Base-by-base conservation (phyloP, 805 yeast species). In the Ogataea pini region DNA sequence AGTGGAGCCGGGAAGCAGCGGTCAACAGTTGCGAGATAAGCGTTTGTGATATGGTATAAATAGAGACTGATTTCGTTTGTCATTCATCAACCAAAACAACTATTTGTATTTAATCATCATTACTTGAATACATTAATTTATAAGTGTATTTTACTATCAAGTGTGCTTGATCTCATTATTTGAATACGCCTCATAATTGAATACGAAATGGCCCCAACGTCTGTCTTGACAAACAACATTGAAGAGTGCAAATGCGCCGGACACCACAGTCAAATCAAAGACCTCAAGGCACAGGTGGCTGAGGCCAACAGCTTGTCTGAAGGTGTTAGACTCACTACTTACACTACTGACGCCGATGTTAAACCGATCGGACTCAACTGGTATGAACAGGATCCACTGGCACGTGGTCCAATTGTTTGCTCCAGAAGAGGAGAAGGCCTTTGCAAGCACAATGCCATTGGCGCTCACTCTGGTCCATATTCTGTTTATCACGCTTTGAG, bases 401-500 rank as follows among this genome's bases (percentile, higher is more conserved):
- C 56, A 5, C 73, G 87, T 59, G 85, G 85, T 12, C 85, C 87
- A 7, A 64, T 82, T 38, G 79, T 80, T 16, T 79, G 77, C 17
- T 72, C 83, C 3, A 76, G 83, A 61, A 62, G 66, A 49, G 72
- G 70, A 27, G 68, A 72, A 33, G 81, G 85, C 32, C 59, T 79
- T 45, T 49, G 67, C 40, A 76, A 75, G 55, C 83, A 83, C 61
- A 82, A 82, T 58, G 75, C 85, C 34, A 78, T 82, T 52, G 87
- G 87, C 45, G 83, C 85, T 10, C 83, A 80, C 57, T 69, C 84
- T 10, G 86, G 86, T 28, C 78, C 85, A 10, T 82, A 82, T 58
- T 75, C 81, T 20, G 71, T 82, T 40, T 82, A 82, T 66, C 86
- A 82, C 56, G 87, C 86, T 5, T 65, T 82, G 48, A 85, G 86